Conservation (phyloP, 73 alveolate species). For the Urostyla sp. region DNA sequence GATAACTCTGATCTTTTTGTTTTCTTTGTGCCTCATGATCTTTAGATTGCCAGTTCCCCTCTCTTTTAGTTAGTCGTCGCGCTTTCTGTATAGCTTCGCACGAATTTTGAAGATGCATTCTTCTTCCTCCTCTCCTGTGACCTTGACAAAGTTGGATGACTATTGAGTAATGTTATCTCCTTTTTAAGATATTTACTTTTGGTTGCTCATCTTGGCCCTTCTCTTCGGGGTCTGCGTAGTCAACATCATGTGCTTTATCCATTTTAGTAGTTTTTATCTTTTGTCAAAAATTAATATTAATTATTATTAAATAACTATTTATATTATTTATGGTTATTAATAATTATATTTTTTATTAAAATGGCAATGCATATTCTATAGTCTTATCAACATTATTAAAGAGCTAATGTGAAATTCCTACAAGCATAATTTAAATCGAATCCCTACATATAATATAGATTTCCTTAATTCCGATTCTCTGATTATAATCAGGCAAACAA, state of each 20-base stretch:
- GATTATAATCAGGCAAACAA: neutral
- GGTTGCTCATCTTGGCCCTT: conserved; percentile 71
- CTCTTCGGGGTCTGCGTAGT: conserved; percentile 89
- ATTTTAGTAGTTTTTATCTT: conserved; percentile 38
- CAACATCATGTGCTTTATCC: conserved; percentile 79
- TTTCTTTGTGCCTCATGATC: conserved; percentile 88
- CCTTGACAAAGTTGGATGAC: conserved; percentile 71
- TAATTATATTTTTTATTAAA: no score
- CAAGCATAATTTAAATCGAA: neutral
- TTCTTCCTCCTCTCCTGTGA: conserved; percentile 92
- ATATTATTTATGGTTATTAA: no score
- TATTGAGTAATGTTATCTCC: conserved; percentile 12
- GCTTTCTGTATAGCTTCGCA: conserved; percentile 85
- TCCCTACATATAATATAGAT: neutral
- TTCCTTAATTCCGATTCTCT: neutral
- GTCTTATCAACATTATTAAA: neutral
- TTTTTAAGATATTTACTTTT: neutral
- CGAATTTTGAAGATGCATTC: conserved; percentile 86
- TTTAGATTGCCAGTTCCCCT: conserved; percentile 93
- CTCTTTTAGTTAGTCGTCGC: conserved; percentile 93
- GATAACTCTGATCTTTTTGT: conserved; percentile 81
- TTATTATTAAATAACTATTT: neutral
- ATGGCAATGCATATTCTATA: no score
- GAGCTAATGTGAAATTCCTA: neutral
- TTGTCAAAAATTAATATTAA: conserved; percentile 17